A percentile compares a stretch with the other conserved stretches of the same genome.
Evolutionary conservation across 2,329 filamentous ascomycete genomes (phyloP).

Genomic region (Coniochaeta sp.): DNA sequence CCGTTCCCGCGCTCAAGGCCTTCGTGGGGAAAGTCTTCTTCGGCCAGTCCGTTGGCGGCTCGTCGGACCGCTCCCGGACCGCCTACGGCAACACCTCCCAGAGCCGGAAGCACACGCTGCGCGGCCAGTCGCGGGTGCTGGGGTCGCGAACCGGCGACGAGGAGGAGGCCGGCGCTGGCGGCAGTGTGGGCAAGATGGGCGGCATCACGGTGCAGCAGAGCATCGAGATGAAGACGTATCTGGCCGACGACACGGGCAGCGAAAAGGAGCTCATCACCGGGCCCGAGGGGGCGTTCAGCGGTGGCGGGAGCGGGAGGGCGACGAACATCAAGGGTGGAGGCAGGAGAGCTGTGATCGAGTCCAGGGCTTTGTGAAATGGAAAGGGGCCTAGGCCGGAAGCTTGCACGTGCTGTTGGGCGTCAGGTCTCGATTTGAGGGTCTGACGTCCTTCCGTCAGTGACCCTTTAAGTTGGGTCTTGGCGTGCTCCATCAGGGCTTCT

Average conservation of each 20-base stretch:
- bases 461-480: too few relatives aligned
- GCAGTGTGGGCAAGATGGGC: background rate
- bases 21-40: slow-evolving; percentile 30
- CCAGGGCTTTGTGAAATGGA: background rate
- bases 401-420: too few relatives aligned
- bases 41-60: background rate
- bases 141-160: background rate
- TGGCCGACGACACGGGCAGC: background rate
- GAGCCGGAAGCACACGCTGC: background rate
- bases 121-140: background rate
- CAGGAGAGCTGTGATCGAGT: background rate
- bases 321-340: background rate
- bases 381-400: background rate
- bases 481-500: too few relatives aligned
- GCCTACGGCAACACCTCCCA: background rate
- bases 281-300: background rate
- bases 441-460: background rate
- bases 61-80: background rate
- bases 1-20: slow-evolving; percentile 29
- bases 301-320: background rate
- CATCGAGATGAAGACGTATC: background rate
- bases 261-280: background rate
- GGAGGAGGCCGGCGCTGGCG: background rate
- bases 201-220: background rate
- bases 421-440: background rate